phyloP scores from a whole-genome alignment of 1,139 yeast genomes.

The Hansenula sp. region DNA sequence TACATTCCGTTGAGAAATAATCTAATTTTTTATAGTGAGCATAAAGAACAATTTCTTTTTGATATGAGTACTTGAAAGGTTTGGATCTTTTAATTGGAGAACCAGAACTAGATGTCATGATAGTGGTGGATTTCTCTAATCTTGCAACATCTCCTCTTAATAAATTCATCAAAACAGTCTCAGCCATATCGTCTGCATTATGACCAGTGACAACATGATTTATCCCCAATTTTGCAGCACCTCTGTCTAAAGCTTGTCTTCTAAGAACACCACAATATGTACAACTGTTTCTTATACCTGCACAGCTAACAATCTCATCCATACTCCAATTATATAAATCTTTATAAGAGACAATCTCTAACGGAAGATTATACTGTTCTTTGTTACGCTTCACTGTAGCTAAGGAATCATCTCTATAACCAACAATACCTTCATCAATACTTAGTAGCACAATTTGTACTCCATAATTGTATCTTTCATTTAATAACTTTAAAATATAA shows the following conservation, averaged over 20 bases:
- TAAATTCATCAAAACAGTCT: constrained; percentile 91
- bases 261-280: constrained; percentile 97
- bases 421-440: constrained; percentile 95
- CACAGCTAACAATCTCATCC: constrained; percentile 96
- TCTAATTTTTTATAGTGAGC: constrained; percentile 96
- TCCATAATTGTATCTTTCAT: constrained; percentile 86
- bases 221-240: constrained; percentile 85
- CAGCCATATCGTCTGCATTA: constrained; percentile 99
- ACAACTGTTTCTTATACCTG: constrained; percentile 92
- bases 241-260: constrained; percentile 94
- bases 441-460: constrained; percentile 76
- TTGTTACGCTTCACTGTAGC: constrained; percentile 96
- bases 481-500: constrained; percentile 76
- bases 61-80: constrained; percentile 94
- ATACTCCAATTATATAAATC: constrained; percentile 94
- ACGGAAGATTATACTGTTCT: constrained; percentile 79
- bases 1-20: constrained; percentile 95
- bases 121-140: constrained; percentile 83
- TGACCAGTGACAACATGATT: constrained; percentile 96
- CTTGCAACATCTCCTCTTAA: constrained; percentile 95
- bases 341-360: constrained; percentile 84
- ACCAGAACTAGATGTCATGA: constrained; percentile 75
- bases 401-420: constrained; percentile 93
- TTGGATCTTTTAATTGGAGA: constrained; percentile 87
- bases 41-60: constrained; percentile 93